Conservation (phyloP, 352 stramenopile genomes). For the Globisporangium iwayamae region DNA sequence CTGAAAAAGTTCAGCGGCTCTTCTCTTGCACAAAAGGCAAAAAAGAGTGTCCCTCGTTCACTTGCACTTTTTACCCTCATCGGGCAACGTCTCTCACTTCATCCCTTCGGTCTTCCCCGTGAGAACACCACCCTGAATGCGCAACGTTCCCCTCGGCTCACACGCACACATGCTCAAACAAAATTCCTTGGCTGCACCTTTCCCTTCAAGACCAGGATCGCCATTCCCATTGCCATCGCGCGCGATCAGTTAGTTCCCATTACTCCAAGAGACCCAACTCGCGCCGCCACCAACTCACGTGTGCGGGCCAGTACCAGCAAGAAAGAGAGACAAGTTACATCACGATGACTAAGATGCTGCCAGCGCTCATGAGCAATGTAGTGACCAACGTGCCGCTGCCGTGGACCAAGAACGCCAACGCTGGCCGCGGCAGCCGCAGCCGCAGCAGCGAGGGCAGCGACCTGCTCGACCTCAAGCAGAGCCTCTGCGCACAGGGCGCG, state of each 20-base stretch:
- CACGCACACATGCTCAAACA: not conserved
- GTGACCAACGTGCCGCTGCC: slow-evolving; percentile 13
- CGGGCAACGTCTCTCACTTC: not conserved
- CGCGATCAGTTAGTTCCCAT: too few relatives aligned
- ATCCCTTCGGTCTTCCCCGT: not conserved
- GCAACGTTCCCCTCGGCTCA: not conserved
- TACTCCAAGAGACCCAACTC: too few relatives aligned
- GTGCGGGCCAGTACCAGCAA: slow-evolving; percentile 10
- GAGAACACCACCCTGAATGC: not conserved
- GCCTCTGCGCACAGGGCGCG: slow-evolving; percentile 3
- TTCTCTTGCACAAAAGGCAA: not conserved
- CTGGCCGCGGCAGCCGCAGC: not conserved
- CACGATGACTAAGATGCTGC: slow-evolving; percentile 16
- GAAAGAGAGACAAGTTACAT: not conserved
- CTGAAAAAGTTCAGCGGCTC: not conserved
- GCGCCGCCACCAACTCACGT: not conserved
- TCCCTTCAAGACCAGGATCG: not conserved
- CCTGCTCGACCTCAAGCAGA: slow-evolving; percentile 13
- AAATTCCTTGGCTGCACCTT: not conserved
- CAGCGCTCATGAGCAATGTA: slow-evolving; percentile 21
- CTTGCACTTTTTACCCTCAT: not conserved
- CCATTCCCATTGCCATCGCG: not conserved
- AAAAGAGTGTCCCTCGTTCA: not conserved
- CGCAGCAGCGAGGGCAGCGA: slow-evolving; percentile 9
- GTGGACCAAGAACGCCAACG: slow-evolving; percentile 5